Evolutionary conservation across 129 eudicot genomes (phyloP), one percentile per base, ranked within the genome.

Genomic region (Pseudognaphalium luteoalbum): DNA sequence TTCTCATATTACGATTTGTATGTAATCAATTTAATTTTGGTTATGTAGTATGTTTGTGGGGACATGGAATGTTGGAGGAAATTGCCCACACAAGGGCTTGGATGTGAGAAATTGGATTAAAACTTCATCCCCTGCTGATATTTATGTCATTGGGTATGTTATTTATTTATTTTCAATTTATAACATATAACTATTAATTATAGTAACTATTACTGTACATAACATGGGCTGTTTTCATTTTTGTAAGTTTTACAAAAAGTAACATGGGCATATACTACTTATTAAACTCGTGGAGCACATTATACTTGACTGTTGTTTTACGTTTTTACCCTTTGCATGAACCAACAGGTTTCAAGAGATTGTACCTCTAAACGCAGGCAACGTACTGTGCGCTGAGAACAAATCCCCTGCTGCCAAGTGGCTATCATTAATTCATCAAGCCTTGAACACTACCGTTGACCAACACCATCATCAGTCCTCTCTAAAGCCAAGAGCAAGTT

Each of bases 41-140:
- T 68, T 8, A 72, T 78, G 61, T 51, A 92, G 98, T 66, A 89
- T 92, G 96, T 87, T 88, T 47, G 98, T 92, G 54, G 96, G 98
- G 70, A 92, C 98, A 57, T 92, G 98, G 98, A 92, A 92, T 66
- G 98, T 92, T 7, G 98, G 96, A 56, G 98, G 98, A 71, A 88
- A 86, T 71, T 70, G 89, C 32, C 98, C 98, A 34, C 77, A 88
- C 9, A 83, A 86, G 7, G 92, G 67, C 25, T 72, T 90, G 61
- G 84, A 90, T 44, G 77, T 92, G 14, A 75, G 66, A 10, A 89
- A 92, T 51, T 92, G 93, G 94, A 80, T 92, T 15, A 77, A 37
- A 22, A 83, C 87, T 37, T 77, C 88, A 79, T 78, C 86, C 5
- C 94, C 85, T n/a, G 93, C 96, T 10, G 85, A 92, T 62, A 85